Evolutionary conservation across 202 grass and related monocot species (phyloP).

Genomic region (Setaria viridis): DNA sequence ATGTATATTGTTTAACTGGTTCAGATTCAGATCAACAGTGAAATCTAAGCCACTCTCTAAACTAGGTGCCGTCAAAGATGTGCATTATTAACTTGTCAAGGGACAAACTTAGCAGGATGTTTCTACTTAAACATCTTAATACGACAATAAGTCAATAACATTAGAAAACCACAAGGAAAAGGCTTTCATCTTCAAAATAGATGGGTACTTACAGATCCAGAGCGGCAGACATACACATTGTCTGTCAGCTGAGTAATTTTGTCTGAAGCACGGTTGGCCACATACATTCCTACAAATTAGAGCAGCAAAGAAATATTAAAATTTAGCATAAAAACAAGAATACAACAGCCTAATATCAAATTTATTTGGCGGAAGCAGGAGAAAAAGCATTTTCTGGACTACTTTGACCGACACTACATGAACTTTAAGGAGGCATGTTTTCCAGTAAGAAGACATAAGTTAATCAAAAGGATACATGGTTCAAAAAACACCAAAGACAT

Average conservation of each 20-base stretch:
- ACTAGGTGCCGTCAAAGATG: neutral
- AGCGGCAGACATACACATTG: constrained; percentile 86
- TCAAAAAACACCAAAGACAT: neutral
- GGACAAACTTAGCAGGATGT: neutral
- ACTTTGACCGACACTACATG: neutral
- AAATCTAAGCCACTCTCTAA: neutral
- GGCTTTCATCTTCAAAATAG: neutral
- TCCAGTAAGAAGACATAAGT: neutral
- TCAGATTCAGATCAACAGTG: constrained; percentile 10
- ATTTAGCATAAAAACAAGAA: neutral
- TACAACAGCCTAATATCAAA: neutral
- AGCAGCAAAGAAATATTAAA: neutral
- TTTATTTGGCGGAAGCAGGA: neutral
- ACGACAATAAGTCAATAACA: neutral
- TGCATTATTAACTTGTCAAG: neutral
- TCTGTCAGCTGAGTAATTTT: constrained; percentile 91
- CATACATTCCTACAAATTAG: constrained; percentile 74
- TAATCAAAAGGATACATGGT: neutral
- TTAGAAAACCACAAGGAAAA: neutral
- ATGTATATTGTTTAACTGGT: neutral
- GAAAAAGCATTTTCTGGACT: neutral
- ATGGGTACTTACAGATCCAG: constrained; percentile 79
- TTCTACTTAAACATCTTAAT: constrained; percentile 2
- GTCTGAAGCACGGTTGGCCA: constrained; percentile 87
- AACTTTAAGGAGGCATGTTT: neutral